Conservation (phyloP, 208 protist genomes). For the Trypanosoma platydactyli region DNA sequence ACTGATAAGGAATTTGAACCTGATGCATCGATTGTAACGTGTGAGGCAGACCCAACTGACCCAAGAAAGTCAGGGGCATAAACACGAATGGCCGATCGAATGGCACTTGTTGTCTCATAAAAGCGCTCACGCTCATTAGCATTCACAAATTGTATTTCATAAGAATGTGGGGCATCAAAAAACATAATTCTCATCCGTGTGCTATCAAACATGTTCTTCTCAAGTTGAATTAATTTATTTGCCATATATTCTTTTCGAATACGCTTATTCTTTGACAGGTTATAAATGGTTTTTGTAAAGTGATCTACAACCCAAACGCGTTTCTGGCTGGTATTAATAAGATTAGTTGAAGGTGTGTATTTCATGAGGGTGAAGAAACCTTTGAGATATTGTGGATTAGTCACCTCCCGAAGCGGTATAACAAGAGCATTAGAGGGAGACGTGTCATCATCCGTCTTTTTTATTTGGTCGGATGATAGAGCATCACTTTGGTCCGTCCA, state of each 20-base stretch:
- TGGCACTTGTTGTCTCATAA: slow-evolving; percentile 42
- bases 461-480: slow-evolving; percentile 1
- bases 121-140: slow-evolving; percentile 43
- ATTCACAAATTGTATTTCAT: slow-evolving; percentile 46
- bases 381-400: slow-evolving; percentile 42
- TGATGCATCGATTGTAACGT: slow-evolving; percentile 33
- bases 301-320: slow-evolving; percentile 53
- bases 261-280: slow-evolving; percentile 33
- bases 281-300: slow-evolving; percentile 39
- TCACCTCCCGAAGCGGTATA: slow-evolving; percentile 30
- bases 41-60: neutral
- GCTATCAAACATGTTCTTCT: slow-evolving; percentile 36
- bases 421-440: slow-evolving; percentile 1
- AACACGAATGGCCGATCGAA: slow-evolving; percentile 40
- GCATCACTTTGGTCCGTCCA: slow-evolving; percentile 13
- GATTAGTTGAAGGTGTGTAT: slow-evolving; percentile 29
- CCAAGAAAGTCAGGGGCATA: slow-evolving; percentile 36
- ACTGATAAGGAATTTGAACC: slow-evolving; percentile 29
- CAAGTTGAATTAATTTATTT: slow-evolving; percentile 46
- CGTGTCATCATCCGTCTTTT: slow-evolving; percentile 17
- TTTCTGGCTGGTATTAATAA: slow-evolving; percentile 30
- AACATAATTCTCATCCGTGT: slow-evolving; percentile 39
- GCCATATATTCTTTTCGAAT: slow-evolving; percentile 36
- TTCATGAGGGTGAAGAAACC: slow-evolving; percentile 40
- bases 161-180: slow-evolving; percentile 41